Conservation (phyloP, 2,329 filamentous ascomycete genomes). For the Botryotinia globosa region DNA sequence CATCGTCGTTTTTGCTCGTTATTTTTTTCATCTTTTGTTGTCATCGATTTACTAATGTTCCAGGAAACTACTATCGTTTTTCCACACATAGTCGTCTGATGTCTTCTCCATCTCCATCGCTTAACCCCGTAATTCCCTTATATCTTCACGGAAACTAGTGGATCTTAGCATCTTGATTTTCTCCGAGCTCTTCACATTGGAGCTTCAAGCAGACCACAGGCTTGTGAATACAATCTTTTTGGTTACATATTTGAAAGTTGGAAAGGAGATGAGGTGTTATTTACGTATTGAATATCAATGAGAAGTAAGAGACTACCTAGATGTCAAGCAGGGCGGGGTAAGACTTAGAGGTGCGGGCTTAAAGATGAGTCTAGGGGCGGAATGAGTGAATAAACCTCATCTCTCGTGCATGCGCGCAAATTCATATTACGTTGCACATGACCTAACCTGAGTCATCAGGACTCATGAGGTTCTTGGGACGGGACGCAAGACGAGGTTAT, state of each 20-base stretch:
- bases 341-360: neutral
- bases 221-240: fast-evolving
- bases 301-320: neutral
- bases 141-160: neutral
- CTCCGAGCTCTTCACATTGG: neutral
- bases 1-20: neutral
- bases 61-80: fast-evolving
- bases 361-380: fast-evolving
- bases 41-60: neutral
- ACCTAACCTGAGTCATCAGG: fast-evolving
- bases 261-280: neutral
- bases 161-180: neutral
- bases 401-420: neutral
- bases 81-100: fast-evolving
- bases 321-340: too few species aligned
- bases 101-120: neutral
- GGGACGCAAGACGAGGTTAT: neutral
- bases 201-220: fast-evolving
- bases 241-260: neutral
- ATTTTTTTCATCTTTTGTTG: neutral
- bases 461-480: neutral
- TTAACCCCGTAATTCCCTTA: neutral
- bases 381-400: neutral
- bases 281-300: neutral
- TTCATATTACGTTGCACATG: neutral